Conservation (phyloP, 306 rosid species). For the Mucuna pruriens region DNA sequence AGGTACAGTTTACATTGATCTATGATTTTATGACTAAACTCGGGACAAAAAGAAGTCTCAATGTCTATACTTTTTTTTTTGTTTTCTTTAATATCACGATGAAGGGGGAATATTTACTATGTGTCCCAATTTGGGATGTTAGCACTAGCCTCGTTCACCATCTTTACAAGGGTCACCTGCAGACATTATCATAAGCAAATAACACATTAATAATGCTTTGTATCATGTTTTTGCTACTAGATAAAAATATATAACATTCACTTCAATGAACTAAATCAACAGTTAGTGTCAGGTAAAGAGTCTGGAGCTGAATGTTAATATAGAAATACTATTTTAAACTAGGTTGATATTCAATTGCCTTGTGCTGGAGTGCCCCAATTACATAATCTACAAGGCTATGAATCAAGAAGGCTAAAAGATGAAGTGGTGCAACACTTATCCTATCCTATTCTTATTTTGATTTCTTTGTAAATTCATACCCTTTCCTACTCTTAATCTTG, state of each 20-base stretch:
- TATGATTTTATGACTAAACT: constrained; percentile 36
- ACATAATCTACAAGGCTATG: neutral
- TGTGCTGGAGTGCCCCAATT: neutral
- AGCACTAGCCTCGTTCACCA: constrained; percentile 90
- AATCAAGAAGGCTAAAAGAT: neutral
- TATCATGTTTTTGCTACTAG: neutral
- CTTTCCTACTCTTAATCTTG: neutral
- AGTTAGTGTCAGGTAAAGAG: neutral
- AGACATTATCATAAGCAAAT: constrained; percentile 28
- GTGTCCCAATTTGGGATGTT: constrained; percentile 81
- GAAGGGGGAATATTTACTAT: constrained; percentile 30
- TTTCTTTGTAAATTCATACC: no score
- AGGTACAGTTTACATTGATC: constrained; percentile 34
- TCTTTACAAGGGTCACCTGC: constrained; percentile 88
- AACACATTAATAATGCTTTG: constrained; percentile 25
- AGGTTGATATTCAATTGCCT: neutral
- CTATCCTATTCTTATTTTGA: neutral
- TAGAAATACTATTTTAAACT: neutral
- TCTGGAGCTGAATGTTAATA: neutral
- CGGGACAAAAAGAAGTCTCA: neutral
- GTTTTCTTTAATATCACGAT: neutral
- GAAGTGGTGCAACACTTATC: neutral
- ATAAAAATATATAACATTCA: neutral
- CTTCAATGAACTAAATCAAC: neutral
- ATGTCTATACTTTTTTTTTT: neutral